Evolutionary conservation across 352 stramenopile species (phyloP).

Genomic region (Phytophthora sp.): DNA sequence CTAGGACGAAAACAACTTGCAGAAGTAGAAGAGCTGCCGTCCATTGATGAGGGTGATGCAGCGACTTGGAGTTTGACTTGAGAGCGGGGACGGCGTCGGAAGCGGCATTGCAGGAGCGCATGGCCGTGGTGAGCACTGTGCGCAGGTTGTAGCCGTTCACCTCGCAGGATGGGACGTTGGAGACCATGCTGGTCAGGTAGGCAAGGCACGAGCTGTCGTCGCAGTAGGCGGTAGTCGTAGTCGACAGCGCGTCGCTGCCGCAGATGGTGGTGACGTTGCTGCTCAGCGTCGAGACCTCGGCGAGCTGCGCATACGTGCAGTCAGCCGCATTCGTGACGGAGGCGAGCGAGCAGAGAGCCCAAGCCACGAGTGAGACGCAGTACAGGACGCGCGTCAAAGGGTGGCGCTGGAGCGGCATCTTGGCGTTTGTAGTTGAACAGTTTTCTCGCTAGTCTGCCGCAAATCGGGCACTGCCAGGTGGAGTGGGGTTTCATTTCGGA

Average conservation of each 20-base stretch:
- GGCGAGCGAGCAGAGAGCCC: neutral
- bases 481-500: constrained; percentile 6
- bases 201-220: constrained; percentile 29
- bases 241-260: constrained; percentile 35
- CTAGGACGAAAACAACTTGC: constrained; percentile 7
- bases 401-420: neutral
- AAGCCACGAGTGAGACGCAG: constrained; percentile 1
- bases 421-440: neutral
- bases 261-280: constrained; percentile 37
- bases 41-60: neutral
- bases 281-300: constrained; percentile 27
- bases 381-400: neutral
- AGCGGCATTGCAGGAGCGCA: constrained; percentile 31
- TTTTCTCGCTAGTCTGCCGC: constrained; percentile 6
- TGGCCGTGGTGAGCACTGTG: constrained; percentile 31
- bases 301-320: constrained; percentile 34
- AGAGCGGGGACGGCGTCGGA: constrained; percentile 37
- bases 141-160: constrained; percentile 42
- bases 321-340: constrained; percentile 14
- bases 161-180: constrained; percentile 38
- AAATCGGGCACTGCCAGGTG: constrained; percentile 17
- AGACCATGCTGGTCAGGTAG: constrained; percentile 28
- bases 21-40: constrained; percentile 1
- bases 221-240: constrained; percentile 24
- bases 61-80: constrained; percentile 21